Evolutionary conservation across 768 basidiomycete species (phyloP).

Genomic region (Cystobasidium onofrii): DNA sequence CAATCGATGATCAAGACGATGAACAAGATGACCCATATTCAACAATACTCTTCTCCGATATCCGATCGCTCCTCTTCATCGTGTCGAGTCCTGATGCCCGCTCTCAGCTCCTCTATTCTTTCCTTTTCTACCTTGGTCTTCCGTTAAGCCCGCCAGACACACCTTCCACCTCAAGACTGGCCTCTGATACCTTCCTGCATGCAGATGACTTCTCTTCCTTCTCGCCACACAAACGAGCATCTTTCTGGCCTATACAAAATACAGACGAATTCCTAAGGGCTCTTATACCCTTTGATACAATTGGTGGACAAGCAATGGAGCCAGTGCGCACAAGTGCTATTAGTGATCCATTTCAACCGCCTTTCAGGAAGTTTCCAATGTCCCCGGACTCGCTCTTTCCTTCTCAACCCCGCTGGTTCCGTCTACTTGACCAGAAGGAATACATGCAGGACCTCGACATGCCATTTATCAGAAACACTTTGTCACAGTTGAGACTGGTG

Average conservation of each 20-base stretch:
- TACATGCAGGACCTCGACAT: conserved; percentile 39
- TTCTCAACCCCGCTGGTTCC: conserved; percentile 38
- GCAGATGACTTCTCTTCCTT: conserved; percentile 34
- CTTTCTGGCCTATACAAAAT: conserved; percentile 34
- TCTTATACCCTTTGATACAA: conserved; percentile 40
- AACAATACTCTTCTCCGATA: conserved; percentile 47
- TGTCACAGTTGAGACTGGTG: conserved; percentile 38
- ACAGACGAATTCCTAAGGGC: conserved; percentile 31
- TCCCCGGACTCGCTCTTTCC: conserved; percentile 40
- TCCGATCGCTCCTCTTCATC: conserved; percentile 45
- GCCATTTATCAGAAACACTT: conserved; percentile 22
- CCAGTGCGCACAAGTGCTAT: conserved; percentile 38
- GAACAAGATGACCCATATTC: conserved; percentile 47
- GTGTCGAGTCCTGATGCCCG: conserved; percentile 42
- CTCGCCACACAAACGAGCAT: not conserved
- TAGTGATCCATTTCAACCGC: conserved; percentile 40
- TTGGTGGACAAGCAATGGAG: conserved; percentile 46
- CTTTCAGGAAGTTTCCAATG: conserved; percentile 41
- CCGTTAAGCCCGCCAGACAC: conserved; percentile 45
- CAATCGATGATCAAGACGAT: conserved; percentile 41
- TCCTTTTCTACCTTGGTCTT: conserved; percentile 46
- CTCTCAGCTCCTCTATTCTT: conserved; percentile 46
- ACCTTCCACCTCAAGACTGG: conserved; percentile 43
- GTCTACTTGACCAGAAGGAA: conserved; percentile 31
- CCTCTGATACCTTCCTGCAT: conserved; percentile 45